Evolutionary conservation across 371 early-diverging fungal genomes (phyloP).

Genomic region (Lichtheimia ornata): DNA sequence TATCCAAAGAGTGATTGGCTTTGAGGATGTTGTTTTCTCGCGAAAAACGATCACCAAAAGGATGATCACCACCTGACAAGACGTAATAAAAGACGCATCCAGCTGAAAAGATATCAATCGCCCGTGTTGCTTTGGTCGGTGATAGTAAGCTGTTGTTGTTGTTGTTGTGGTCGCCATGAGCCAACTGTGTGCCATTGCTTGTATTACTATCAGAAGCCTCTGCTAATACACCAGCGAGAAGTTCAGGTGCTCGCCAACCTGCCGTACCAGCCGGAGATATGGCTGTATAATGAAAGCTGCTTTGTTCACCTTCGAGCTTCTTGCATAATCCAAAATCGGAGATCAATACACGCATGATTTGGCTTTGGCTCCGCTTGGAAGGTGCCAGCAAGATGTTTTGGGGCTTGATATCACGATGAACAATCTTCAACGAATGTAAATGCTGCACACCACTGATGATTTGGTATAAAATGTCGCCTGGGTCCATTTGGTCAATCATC

Average conservation of each 20-base stretch:
- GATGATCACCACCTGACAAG: constrained; percentile 88
- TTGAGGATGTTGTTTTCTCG: constrained; percentile 88
- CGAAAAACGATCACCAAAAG: constrained; percentile 89
- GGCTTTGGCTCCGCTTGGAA: constrained; percentile 39
- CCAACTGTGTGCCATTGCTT: constrained; percentile 11
- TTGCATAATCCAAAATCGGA: constrained; percentile 98
- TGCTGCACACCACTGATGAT: constrained; percentile 85
- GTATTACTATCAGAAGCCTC: constrained; percentile 25
- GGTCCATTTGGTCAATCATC: constrained; percentile 38
- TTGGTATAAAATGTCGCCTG: constrained; percentile 68
- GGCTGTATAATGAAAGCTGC: constrained; percentile 90
- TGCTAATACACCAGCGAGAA: constrained; percentile 45
- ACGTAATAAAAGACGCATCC: constrained; percentile 96
- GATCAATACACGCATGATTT: constrained; percentile 75
- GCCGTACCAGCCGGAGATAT: constrained; percentile 82
- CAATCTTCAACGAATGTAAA: constrained; percentile 91
- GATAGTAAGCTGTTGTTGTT: constrained; percentile 1
- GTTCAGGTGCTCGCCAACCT: constrained; percentile 98
- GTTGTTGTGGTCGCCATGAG: constrained; percentile 1
- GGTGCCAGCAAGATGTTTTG: constrained; percentile 88
- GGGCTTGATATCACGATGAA: constrained; percentile 95
- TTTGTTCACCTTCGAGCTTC: constrained; percentile 90
- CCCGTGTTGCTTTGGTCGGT: constrained; percentile 74
- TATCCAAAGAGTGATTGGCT: constrained; percentile 67
- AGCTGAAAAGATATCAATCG: constrained; percentile 94